A percentile compares a stretch with the other conserved stretches of the same genome.
Conservation (phyloP, 2,329 filamentous ascomycete species). For the Neonectria neomacrospora region DNA sequence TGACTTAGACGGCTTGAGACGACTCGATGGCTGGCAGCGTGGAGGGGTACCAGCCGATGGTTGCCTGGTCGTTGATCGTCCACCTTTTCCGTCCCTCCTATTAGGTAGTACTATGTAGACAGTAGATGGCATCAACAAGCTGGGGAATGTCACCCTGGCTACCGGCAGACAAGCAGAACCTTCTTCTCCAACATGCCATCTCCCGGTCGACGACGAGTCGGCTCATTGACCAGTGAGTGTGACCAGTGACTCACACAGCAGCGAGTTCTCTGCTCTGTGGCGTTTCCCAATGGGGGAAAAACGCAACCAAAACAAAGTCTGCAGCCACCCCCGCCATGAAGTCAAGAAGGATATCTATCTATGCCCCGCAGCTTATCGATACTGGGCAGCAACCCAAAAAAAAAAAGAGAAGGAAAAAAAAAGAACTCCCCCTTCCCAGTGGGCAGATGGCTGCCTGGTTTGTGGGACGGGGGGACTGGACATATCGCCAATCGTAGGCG, state of each 20-base stretch:
- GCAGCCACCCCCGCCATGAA: conserved; percentile 14
- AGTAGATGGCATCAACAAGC: conserved; percentile 11
- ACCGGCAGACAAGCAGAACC: background rate
- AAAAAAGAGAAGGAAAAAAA: no score
- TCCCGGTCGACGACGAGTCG: background rate
- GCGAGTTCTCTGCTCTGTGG: background rate
- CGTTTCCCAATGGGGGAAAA: no score
- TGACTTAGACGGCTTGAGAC: conserved; percentile 1
- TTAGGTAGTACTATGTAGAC: conserved; percentile 1
- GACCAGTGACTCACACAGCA: conserved; percentile 22
- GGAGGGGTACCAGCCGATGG: conserved; percentile 10
- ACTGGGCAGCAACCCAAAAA: background rate
- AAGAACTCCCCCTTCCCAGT: conserved; percentile 1
- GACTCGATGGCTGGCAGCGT: background rate
- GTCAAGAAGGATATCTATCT: no score
- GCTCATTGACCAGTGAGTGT: conserved; percentile 21
- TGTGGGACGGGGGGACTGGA: conserved; percentile 8
- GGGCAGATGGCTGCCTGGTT: conserved; percentile 13
- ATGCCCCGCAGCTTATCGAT: conserved; percentile 29
- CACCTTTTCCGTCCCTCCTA: background rate
- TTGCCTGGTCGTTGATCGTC: conserved; percentile 19
- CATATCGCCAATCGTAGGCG: conserved; percentile 12
- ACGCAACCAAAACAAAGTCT: no score
- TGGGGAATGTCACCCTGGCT: conserved; percentile 8
- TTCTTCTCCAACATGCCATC: background rate